Evolutionary conservation across 192 early-diverging fungal genomes (phyloP), one percentile per base, ranked within the genome.

Genomic region (Gaertneriomyces semiglobifer): DNA sequence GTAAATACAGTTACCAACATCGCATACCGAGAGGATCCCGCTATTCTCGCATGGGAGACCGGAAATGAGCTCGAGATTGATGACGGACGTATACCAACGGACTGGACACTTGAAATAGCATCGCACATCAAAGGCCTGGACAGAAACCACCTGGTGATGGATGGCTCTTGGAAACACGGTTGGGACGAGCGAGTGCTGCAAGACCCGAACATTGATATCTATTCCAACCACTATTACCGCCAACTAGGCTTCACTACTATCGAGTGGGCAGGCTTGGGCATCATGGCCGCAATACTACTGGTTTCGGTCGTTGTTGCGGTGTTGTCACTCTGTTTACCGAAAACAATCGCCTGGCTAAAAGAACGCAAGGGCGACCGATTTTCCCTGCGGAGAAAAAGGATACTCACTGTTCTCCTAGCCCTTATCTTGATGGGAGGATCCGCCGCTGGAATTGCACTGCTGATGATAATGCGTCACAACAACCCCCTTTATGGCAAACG

Each of bases 31-130:
- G 60, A 75, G 53, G 79, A 80, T 38, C 72, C 79, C 8, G 38
- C 60, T 10, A 80, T 80, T 44, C 63, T 77, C 38, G 60, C 60
- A 4, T 80, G 75, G 79, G 75, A 77, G 51, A 77, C 74, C 10
- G 75, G 75, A 0, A 80, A 80, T 54, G 79, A 80, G 62, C 63
- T 77, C 16, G 43, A 58, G 9, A 14, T 60, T 18, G 48, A 76
- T 25, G 48, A 44, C 44, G 53, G n/a, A 33, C n/a, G 41, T 11
- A 46, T 63, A 14, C 77, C 79, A 0, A 25, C 72, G 10, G 56
- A 25, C 5, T 83, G 81, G 81, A 79, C 77, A 6, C 5, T 59
- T 10, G 72, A 58, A 2, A 56, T 62, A n/a, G 63, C 73, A 7
- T 16, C 44, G 1, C 58, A 66, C 48, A 58, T 72, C 57, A 60